Percentiles rank a stretch among this genome's conserved stretches.
These are phyloP conservation scores for Trametes polyzona DNA, from an alignment of 1,284 basidiomycete genomes.

Conservation along the genomic window DNA sequence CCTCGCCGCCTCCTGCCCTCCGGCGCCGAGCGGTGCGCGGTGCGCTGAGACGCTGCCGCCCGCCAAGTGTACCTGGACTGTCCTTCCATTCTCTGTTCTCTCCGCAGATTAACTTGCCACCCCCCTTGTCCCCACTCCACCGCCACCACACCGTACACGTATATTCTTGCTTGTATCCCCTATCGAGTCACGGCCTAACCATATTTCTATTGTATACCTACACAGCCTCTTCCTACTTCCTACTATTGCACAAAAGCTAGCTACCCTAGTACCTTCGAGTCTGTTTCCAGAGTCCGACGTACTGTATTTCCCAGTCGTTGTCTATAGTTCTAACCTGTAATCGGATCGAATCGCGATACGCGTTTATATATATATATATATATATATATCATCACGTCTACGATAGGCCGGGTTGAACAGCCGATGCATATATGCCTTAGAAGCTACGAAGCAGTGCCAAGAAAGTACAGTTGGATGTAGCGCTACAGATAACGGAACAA, in stretches of 20 bases:
- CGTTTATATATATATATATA: not conserved
- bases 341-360: not conserved
- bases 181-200: too few species aligned
- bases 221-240: not conserved
- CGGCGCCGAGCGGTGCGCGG: too few species aligned
- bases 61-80: too few species aligned
- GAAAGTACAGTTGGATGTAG: slow-evolving; percentile 27
- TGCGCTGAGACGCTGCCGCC: too few species aligned
- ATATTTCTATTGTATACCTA: too few species aligned
- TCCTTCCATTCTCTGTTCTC: too few species aligned
- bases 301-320: not conserved
- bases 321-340: not conserved
- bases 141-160: too few species aligned
- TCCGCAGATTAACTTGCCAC: too few species aligned
- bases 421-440: not conserved
- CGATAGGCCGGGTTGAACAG: slow-evolving; percentile 26
- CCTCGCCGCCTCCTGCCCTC: too few species aligned
- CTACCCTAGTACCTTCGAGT: not conserved
- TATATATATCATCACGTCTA: too few species aligned
- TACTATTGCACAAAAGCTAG: not conserved
- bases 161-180: too few species aligned
- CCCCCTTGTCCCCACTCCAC: too few species aligned
- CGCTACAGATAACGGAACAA: slow-evolving; percentile 16
- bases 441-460: not conserved
- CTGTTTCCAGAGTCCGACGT: not conserved